Percentiles rank a stretch among this genome's conserved stretches.
These are phyloP conservation scores for Epithele typhae DNA, from an alignment of 768 basidiomycete genomes.

Conservation along the genomic window DNA sequence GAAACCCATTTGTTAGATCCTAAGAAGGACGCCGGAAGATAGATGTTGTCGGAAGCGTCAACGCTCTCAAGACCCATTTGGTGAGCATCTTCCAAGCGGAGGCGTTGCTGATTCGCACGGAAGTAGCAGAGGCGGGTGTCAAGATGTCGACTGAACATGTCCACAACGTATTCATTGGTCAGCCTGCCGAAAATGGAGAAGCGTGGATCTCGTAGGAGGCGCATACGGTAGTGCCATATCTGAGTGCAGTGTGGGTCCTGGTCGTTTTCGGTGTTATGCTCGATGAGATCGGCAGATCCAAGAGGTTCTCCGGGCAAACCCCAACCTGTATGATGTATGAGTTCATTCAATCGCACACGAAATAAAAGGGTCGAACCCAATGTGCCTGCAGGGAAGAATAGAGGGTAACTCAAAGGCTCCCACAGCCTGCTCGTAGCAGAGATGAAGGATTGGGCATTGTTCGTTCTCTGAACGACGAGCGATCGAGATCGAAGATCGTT, in stretches of 20 bases:
- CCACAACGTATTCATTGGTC: slow-evolving; percentile 31
- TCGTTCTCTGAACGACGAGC: slow-evolving; percentile 11
- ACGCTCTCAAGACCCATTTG: slow-evolving; percentile 26
- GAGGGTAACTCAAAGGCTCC: slow-evolving; percentile 35
- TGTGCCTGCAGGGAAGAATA: slow-evolving; percentile 33
- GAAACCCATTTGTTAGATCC: slow-evolving; percentile 33
- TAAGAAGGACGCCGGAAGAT: slow-evolving; percentile 33
- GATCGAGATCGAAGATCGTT: slow-evolving; percentile 13
- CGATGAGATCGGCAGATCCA: no score
- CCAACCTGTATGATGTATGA: no score
- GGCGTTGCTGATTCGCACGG: slow-evolving; percentile 21
- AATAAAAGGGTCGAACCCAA: slow-evolving; percentile 15
- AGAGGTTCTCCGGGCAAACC: no score
- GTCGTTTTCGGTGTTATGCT: no score
- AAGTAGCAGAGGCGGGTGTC: slow-evolving; percentile 33
- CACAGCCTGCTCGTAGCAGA: slow-evolving; percentile 28
- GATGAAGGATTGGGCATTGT: slow-evolving; percentile 15
- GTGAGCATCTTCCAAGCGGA: slow-evolving; percentile 24
- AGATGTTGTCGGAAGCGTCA: slow-evolving; percentile 26
- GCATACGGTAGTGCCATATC: slow-evolving; percentile 30
- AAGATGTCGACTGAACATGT: slow-evolving; percentile 34
- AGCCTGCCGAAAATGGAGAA: slow-evolving; percentile 33
- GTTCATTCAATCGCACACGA: slow-evolving; percentile 29
- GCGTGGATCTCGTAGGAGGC: slow-evolving; percentile 27
- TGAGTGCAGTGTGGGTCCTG: slow-evolving; percentile 24